These are phyloP conservation scores for Lasiosphaeria ovina DNA, from an alignment of 495 filamentous ascomycete genomes.

Conservation along the genomic window DNA sequence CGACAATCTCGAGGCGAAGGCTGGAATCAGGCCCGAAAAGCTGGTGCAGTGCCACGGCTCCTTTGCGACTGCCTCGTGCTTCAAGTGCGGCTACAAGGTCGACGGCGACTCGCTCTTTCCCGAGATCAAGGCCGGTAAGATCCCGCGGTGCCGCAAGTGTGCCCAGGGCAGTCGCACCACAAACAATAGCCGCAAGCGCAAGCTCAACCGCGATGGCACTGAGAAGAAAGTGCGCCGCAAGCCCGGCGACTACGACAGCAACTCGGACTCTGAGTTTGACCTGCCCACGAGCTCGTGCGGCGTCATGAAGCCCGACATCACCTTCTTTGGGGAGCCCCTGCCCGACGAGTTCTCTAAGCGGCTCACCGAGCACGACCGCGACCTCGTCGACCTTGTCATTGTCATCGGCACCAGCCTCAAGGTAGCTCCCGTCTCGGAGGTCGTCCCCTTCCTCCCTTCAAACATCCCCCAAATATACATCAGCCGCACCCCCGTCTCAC, in stretches of 20 bases:
- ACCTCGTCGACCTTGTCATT: slow-evolving; percentile 84
- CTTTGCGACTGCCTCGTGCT: slow-evolving; percentile 88
- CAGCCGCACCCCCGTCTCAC: slow-evolving; percentile 77
- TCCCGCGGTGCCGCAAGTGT: slow-evolving; percentile 64
- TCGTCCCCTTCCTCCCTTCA: slow-evolving; percentile 73
- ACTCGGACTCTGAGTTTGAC: slow-evolving; percentile 68
- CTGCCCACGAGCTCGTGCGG: slow-evolving; percentile 42
- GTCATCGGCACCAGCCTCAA: slow-evolving; percentile 97
- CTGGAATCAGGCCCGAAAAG: slow-evolving; percentile 78
- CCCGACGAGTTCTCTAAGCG: slow-evolving; percentile 81
- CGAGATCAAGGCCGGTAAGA: slow-evolving; percentile 71
- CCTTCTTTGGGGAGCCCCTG: slow-evolving; percentile 91
- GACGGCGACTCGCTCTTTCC: slow-evolving; percentile 71
- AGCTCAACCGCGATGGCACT: slow-evolving; percentile 63
- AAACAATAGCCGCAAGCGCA: slow-evolving; percentile 62
- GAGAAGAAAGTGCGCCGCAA: slow-evolving; percentile 59
- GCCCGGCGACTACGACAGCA: slow-evolving; percentile 60
- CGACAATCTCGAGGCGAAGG: slow-evolving; percentile 89
- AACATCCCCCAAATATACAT: slow-evolving; percentile 93
- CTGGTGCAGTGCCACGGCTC: slow-evolving; percentile 96
- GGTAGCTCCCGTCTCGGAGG: slow-evolving; percentile 90
- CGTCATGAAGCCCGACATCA: slow-evolving; percentile 99
- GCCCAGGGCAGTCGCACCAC: slow-evolving; percentile 47
- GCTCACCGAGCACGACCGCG: slow-evolving; percentile 72
- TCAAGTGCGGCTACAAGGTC: slow-evolving; percentile 77